These are phyloP conservation scores for Metschnikowia baotianmanensis DNA, from an alignment of 805 yeast species.

Conservation along the genomic window DNA sequence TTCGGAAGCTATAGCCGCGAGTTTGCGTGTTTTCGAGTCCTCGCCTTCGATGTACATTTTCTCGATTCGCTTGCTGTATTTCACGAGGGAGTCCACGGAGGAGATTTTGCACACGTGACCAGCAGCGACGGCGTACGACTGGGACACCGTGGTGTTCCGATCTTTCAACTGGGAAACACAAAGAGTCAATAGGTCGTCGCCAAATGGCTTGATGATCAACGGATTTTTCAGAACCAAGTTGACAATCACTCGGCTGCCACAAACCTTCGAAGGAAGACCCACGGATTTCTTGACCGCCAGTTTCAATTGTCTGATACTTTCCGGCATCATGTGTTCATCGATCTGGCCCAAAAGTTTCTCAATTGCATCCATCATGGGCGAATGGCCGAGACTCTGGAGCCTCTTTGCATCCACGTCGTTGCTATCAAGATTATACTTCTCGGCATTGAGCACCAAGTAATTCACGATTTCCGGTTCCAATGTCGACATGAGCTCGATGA, in stretches of 20 bases:
- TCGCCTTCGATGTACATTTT: constrained; percentile 56
- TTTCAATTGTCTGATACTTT: constrained; percentile 49
- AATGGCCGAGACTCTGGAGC: constrained; percentile 65
- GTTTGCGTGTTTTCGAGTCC: constrained; percentile 43
- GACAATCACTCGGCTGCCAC: constrained; percentile 73
- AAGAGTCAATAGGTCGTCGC: constrained; percentile 60
- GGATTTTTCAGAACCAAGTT: constrained; percentile 58
- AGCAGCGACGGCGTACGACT: constrained; percentile 74
- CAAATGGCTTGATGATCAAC: constrained; percentile 45
- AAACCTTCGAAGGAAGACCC: constrained; percentile 89
- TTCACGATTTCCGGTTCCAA: constrained; percentile 90
- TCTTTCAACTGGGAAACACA: constrained; percentile 62
- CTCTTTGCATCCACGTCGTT: constrained; percentile 77
- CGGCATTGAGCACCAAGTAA: constrained; percentile 83
- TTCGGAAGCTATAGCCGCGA: constrained; percentile 62
- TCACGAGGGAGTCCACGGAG: constrained; percentile 47
- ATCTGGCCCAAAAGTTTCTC: constrained; percentile 63
- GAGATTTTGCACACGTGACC: constrained; percentile 76
- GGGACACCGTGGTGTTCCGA: constrained; percentile 66
- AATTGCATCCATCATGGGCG: constrained; percentile 87
- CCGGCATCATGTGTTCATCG: constrained; percentile 48
- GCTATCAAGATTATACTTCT: constrained; percentile 71
- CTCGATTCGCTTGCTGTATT: constrained; percentile 51
- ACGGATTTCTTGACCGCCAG: constrained; percentile 64
- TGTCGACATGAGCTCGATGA: constrained; percentile 73